A percentile compares a stretch with the other conserved stretches of the same genome.
Evolutionary conservation across 305 asterid genomes (phyloP).

Genomic region (Petunia hybrid): DNA sequence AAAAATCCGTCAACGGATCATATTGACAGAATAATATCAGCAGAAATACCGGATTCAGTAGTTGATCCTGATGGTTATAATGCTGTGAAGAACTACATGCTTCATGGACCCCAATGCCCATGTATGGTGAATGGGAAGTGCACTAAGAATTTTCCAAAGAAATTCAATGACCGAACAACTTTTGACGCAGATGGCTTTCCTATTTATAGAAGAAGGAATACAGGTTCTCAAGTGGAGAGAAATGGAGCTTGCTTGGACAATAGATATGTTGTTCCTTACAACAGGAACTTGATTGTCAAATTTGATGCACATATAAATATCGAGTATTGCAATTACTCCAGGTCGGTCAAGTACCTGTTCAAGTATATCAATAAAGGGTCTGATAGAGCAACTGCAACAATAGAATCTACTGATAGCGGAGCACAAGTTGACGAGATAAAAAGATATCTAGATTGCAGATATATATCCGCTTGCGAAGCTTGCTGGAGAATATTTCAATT

Average conservation of each 20-base stretch:
- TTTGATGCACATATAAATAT: too few species aligned
- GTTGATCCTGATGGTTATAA: not conserved
- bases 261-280: not conserved
- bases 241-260: not conserved
- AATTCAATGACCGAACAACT: not conserved
- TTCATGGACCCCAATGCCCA: not conserved
- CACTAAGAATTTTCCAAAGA: conserved; percentile 17
- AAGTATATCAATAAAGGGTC: not conserved
- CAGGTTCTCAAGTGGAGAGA: not conserved
- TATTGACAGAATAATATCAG: not conserved
- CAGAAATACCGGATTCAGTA: not conserved
- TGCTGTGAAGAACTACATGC: not conserved
- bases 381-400: not conserved
- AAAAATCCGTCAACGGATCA: not conserved
- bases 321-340: too few species aligned
- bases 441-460: conserved; percentile 6
- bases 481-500: conserved; percentile 28
- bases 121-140: conserved; percentile 19
- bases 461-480: too few species aligned
- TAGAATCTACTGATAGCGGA: not conserved
- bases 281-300: not conserved
- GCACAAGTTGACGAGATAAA: conserved; percentile 3
- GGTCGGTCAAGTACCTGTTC: too few species aligned
- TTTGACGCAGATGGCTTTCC: not conserved
- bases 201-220: not conserved